Conservation (phyloP, 768 basidiomycete species). For the Suillus spraguei region DNA sequence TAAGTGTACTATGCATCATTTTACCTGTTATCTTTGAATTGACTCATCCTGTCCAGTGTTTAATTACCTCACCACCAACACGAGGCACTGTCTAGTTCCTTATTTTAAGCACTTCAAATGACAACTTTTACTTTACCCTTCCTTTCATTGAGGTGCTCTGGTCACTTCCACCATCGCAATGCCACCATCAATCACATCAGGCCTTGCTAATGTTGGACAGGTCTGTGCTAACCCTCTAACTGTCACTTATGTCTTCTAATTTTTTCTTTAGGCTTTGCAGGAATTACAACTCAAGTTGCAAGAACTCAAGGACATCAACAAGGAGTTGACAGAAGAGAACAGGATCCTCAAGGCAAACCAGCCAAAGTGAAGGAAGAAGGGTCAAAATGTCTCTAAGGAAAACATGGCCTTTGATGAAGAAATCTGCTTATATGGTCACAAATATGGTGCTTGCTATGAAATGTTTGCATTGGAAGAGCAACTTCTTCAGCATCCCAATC, state of each 20-base stretch:
- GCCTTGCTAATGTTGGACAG: background rate
- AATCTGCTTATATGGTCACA: background rate
- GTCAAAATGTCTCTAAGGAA: background rate
- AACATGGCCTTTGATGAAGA: background rate
- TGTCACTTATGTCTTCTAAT: background rate
- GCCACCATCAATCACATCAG: no score
- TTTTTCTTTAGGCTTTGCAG: background rate
- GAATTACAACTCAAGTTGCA: background rate
- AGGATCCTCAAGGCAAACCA: constrained; percentile 6
- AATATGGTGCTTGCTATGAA: constrained; percentile 2
- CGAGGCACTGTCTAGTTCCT: no score
- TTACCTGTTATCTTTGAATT: no score
- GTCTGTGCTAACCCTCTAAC: background rate
- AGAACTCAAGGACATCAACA: background rate
- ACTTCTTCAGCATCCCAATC: background rate
- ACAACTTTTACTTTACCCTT: no score
- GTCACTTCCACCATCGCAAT: no score
- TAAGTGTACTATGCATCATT: no score
- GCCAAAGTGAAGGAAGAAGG: constrained; percentile 4
- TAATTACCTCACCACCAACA: no score
- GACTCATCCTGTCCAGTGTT: no score
- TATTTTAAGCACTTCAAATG: no score
- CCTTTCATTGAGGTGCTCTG: no score
- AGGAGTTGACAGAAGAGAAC: constrained; percentile 12
- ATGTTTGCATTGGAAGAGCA: background rate